Evolutionary conservation across 495 filamentous ascomycete species (phyloP).

Genomic region (Tuber calosporum): DNA sequence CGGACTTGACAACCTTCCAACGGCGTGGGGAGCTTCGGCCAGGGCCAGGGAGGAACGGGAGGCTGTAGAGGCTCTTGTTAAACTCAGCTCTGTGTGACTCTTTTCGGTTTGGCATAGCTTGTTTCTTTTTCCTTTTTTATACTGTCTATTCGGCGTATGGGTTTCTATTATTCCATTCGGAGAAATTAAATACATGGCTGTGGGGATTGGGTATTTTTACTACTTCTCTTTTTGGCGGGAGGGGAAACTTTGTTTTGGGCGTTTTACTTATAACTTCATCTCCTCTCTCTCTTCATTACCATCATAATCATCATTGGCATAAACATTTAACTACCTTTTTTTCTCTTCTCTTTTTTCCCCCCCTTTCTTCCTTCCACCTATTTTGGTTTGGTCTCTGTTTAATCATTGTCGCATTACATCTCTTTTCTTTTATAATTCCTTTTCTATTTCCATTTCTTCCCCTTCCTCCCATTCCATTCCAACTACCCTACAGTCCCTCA

Average conservation of each 20-base stretch:
- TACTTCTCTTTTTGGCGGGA: slow-evolving; percentile 17
- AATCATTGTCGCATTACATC: slow-evolving; percentile 2
- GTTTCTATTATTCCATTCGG: slow-evolving; percentile 1
- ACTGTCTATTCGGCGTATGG: not conserved
- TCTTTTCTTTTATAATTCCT: not conserved
- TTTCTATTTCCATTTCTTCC: not conserved
- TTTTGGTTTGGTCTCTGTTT: slow-evolving; percentile 6
- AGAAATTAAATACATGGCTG: slow-evolving; percentile 6
- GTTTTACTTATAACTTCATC: slow-evolving; percentile 29
- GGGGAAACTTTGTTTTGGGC: slow-evolving; percentile 33
- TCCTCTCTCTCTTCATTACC: slow-evolving; percentile 12
- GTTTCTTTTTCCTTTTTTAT: not conserved
- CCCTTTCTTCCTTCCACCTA: slow-evolving; percentile 17
- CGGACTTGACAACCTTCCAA: slow-evolving; percentile 17
- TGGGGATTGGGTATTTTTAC: slow-evolving; percentile 14
- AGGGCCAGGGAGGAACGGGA: slow-evolving; percentile 39
- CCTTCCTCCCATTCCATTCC: not conserved
- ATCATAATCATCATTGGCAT: not conserved
- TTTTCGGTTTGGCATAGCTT: slow-evolving; percentile 27
- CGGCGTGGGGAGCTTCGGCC: slow-evolving; percentile 21
- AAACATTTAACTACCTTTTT: slow-evolving; percentile 16
- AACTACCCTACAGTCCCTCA: not conserved
- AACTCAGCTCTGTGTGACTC: slow-evolving; percentile 41
- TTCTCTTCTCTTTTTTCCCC: slow-evolving; percentile 12
- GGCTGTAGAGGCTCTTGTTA: slow-evolving; percentile 42